Evolutionary conservation across 1,284 basidiomycete genomes (phyloP), one percentile per base, ranked within the genome.

Genomic region (Sporisorium reilianum): DNA sequence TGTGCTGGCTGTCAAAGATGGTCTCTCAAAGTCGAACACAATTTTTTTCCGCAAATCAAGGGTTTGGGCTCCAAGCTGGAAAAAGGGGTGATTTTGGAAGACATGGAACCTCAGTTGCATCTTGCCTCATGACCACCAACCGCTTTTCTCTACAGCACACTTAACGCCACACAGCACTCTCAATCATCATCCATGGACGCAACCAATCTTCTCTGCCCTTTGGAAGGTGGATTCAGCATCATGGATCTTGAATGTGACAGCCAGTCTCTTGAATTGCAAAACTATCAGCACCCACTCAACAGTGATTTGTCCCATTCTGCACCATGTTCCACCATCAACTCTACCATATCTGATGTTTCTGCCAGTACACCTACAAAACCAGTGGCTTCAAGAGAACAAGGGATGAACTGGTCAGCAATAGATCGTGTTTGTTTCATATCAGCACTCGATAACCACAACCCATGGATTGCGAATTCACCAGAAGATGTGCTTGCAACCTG

Each of bases 391-490:
- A 40, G 20, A 42, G 20, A 20, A 23, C 2, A 9, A 22, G 22
- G 41, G 9, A 5, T 20, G 20, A 52, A 52, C 34, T 52, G 50
- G 50, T 52, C 50, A 38, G 34, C 50, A 18, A 22, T 38, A 9
- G 50, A 52, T n/a, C 34, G 16, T n/a, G 11, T 38, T 28, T 52
- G 50, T 30, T 52, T 52, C 25, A 40, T 52, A 32, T 36, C 11
- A 6, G 50, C 50, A 16, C 20, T 52, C 12, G 50, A 52, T 34
- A 52, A 52, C 34, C 34, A 52, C 12, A 52, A 52, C n/a, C 50
- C 50, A 6, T 52, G 50, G 50, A 40, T 40, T 20, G 22, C 50
- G 4, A n/a, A 12, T n/a, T 34, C 22, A 18, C 28, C 18, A n/a
- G 49, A 50, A 12, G 49, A 50, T 7, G 49, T 30, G 8, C 22